phyloP scores from a whole-genome alignment of 2,329 filamentous ascomycete species.

The Albifimbria verrucaria region DNA sequence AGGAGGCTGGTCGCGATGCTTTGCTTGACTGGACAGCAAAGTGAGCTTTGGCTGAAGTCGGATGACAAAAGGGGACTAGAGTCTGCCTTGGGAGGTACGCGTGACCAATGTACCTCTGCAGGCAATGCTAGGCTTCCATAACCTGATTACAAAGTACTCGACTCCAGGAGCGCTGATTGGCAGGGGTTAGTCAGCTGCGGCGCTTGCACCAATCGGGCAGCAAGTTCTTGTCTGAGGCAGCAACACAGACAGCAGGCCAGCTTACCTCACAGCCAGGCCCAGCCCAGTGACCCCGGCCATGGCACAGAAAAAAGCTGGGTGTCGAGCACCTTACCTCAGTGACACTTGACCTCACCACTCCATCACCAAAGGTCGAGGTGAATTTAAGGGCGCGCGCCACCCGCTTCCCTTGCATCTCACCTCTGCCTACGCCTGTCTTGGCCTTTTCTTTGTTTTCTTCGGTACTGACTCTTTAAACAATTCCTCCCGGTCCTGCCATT shows the following conservation, averaged over 20 bases:
- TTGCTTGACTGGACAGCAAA: conserved; percentile 21
- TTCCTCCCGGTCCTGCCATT: background rate
- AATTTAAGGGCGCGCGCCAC: conserved; percentile 23
- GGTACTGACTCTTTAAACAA: background rate
- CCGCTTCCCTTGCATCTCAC: conserved; percentile 12
- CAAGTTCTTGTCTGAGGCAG: conserved; percentile 33
- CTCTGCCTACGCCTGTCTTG: conserved; percentile 5
- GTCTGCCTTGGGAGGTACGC: conserved; percentile 24
- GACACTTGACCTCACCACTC: conserved; percentile 19
- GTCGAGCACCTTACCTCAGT: background rate
- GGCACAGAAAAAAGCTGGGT: conserved; percentile 24
- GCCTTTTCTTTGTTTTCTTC: background rate
- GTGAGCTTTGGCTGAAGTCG: conserved; percentile 8
- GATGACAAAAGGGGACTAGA: conserved; percentile 1
- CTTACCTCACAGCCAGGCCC: background rate
- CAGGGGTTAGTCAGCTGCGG: conserved; percentile 18
- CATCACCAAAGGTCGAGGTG: conserved; percentile 15
- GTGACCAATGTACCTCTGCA: conserved; percentile 18
- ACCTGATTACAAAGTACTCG: conserved; percentile 19
- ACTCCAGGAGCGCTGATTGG: conserved; percentile 23
- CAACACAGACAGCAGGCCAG: conserved; percentile 20
- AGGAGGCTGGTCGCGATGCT: conserved; percentile 9
- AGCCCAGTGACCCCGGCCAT: background rate
- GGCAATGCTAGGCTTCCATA: conserved; percentile 25
- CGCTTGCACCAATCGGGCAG: conserved; percentile 23